phyloP scores from a whole-genome alignment of 169 alveolate genomes.

The Plasmodium knowlesi region DNA sequence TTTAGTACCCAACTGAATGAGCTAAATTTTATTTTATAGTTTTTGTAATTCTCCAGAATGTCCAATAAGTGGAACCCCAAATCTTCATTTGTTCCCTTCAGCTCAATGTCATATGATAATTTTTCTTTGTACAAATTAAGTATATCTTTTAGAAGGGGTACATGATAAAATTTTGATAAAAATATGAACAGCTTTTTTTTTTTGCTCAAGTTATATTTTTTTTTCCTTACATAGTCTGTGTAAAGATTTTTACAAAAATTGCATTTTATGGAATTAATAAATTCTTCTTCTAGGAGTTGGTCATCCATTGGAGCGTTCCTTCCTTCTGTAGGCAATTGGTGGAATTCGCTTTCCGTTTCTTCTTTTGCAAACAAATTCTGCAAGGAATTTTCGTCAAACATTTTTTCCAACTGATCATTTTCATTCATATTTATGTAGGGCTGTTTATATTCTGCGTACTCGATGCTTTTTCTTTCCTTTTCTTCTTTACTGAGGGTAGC shows the following conservation, averaged over 20 bases:
- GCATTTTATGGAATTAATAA: conserved; percentile 15
- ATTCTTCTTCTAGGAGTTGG: conserved; percentile 16
- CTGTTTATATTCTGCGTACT: conserved; percentile 1
- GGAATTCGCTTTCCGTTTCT: not conserved
- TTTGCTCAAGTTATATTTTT: conserved; percentile 5
- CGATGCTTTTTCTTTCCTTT: conserved; percentile 13
- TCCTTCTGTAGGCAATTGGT: not conserved
- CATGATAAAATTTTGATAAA: conserved; percentile 33
- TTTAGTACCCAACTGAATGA: conserved; percentile 63
- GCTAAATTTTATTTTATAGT: conserved; percentile 39
- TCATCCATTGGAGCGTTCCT: not conserved
- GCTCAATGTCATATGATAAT: conserved; percentile 57
- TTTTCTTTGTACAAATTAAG: conserved; percentile 25
- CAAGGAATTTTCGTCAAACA: not conserved
- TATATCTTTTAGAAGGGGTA: conserved; percentile 41
- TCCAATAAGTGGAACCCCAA: conserved; percentile 32
- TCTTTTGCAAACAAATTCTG: not conserved
- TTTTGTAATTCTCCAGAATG: conserved; percentile 46
- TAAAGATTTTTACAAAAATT: conserved; percentile 21
- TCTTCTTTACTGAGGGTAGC: conserved; percentile 1
- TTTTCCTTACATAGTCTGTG: not conserved
- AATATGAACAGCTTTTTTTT: conserved; percentile 27
- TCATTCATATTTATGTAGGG: conserved; percentile 36
- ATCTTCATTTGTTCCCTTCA: conserved; percentile 65
- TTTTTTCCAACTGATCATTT: conserved; percentile 40